Evolutionary conservation across 1,284 basidiomycete species (phyloP), one percentile per base, ranked within the genome.

Genomic region (Limonomyces culmigenus): DNA sequence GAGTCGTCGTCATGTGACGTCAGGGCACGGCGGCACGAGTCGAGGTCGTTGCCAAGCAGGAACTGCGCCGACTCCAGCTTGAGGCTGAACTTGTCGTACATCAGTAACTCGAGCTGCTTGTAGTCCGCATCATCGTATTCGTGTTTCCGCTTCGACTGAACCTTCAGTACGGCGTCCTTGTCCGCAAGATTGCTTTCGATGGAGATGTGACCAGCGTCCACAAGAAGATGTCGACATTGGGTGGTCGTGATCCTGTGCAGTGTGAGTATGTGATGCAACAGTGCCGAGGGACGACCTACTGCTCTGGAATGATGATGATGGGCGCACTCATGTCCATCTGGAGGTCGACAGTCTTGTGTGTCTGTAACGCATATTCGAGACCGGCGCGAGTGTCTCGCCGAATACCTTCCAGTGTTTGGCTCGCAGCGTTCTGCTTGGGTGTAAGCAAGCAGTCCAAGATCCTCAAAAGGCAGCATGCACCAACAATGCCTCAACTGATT

Each of bases 271-370:
- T 12, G 35, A 19, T 32, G 16, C 8, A 32, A 11, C 30, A 32
- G 8, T 10, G 8, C 8, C 11, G 10, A 15, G 16, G 16, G 6
- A 18, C 19, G 29, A 50, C 70, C 41, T 50, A 86, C 85, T 87
- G 75, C 60, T 98, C 93, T 2, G 95, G 95, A 31, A 98, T 70
- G 45, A 99, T 89, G 52, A 99, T 96, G 50, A 99, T 79, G 3
- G 95, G 95, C 2, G 95, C 91, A 50, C 96, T 88, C 66, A 99
- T 74, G 50, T 98, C 93, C 58, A 99, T 75, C 45, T 87, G 84
- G 20, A 99, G 66, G 52, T 99, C 93, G 33, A 99, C 67, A 0
- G 93, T 99, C 62, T 93, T 93, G 63, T 95, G 91, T 13, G 73
- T 77, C 55, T 89, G 77, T 23, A 99, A 58, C 0, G 93, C 95